Base-by-base conservation (phyloP, 2,329 filamentous ascomycete species). In the Teratosphaeria zuluensis region DNA sequence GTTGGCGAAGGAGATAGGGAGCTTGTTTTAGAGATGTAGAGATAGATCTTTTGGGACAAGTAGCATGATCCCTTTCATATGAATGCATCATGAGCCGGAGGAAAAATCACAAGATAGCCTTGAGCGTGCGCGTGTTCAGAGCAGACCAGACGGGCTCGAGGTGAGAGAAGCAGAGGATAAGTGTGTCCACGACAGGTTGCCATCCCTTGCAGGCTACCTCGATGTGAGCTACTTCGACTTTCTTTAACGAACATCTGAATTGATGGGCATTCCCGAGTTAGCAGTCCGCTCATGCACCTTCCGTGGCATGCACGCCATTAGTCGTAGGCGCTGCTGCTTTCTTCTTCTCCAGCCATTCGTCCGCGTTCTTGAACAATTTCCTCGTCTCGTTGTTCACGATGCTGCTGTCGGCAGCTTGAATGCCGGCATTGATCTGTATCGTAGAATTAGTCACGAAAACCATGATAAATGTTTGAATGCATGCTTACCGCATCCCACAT, bases 401-500 rank as follows among this genome's bases (percentile, higher is more conserved):
- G 54, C 79, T 77, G 53, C 76, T 77, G 14, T 79, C 79, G 2
- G 80, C 79, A 51, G 73, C 76, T 67, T 84, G 81, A 32, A 85
- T 77, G 16, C 80, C 84, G 57, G 78, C 78, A 66, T 81, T 83
- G 57, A 86, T 75, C 81, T 83, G 38, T 12, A 53, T 11, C 59
- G 51, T 28, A 51, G 3, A 8, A 53, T 64, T 58, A 64, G 58
- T 32, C 55, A 12, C 38, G 14, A 52, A 53, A 2, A 21, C 51
- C 8, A 21, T 48, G 51, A 24, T 28, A 56, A 51, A 53, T 51
- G 31, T 24, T n/a, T 3, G 1, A 28, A 30, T 30, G 5, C n/a
- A 19, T 51, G 35, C 81, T 73, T 74, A 84, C 81, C 59, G 84
- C 83, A 75, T 85, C 84, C 84, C 84, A 88, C 31, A 87, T 72